Percentiles rank a stretch among this genome's conserved stretches.
phyloP scores from a whole-genome alignment of 139 green algal species.

The Chloropicon primus region DNA sequence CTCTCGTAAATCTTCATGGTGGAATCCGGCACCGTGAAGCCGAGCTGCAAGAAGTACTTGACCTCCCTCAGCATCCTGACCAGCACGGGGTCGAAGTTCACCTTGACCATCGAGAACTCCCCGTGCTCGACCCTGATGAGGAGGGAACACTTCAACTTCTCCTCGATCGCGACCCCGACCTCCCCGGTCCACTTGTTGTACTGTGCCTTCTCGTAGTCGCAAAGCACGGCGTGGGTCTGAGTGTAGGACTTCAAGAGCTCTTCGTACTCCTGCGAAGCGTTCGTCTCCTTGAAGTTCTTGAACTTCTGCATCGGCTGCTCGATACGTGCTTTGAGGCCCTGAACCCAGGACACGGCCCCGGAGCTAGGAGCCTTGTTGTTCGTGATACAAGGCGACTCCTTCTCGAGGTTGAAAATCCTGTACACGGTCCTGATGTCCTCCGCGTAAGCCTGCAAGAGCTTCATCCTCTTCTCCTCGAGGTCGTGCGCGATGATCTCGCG shows the following conservation, averaged over 20 bases:
- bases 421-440: constrained; percentile 50
- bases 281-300: constrained; percentile 6
- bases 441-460: constrained; percentile 18
- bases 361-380: constrained; percentile 33
- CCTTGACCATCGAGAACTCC: constrained; percentile 18
- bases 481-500: constrained; percentile 56
- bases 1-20: constrained; percentile 20
- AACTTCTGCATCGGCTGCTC: constrained; percentile 63
- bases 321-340: constrained; percentile 61
- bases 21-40: constrained; percentile 24
- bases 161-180: background rate
- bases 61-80: constrained; percentile 70
- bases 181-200: background rate
- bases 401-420: constrained; percentile 41
- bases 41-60: constrained; percentile 72
- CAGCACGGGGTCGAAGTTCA: constrained; percentile 84
- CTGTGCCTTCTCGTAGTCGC: background rate
- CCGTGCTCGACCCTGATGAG: background rate
- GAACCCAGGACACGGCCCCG: constrained; percentile 66
- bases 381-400: constrained; percentile 26
- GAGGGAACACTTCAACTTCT: background rate
- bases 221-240: background rate
- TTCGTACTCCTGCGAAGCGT: background rate
- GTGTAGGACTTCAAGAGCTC: background rate
- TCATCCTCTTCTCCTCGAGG: constrained; percentile 56